Conservation (phyloP, 331 rosid species). For the Saraca asoca region DNA sequence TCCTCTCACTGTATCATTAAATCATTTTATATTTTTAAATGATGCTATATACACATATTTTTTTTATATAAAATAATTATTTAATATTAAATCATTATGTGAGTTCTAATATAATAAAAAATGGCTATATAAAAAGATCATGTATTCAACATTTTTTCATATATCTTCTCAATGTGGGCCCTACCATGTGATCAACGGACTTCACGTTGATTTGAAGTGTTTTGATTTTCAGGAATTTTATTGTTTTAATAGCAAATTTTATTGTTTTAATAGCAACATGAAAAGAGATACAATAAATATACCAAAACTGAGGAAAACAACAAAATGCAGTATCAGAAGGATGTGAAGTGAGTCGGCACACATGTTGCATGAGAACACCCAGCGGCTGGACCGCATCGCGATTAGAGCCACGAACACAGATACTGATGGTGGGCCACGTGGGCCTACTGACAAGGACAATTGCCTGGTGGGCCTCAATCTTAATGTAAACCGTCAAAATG, state of each 20-base stretch:
- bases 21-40: no score
- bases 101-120: no score
- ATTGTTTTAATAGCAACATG: no score
- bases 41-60: no score
- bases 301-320: neutral
- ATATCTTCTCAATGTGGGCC: neutral
- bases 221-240: no score
- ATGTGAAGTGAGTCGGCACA: neutral
- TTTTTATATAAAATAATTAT: no score
- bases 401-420: conserved; percentile 4
- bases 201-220: neutral
- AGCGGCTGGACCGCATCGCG: neutral
- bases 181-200: neutral
- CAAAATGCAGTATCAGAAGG: neutral
- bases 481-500: no score
- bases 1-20: neutral
- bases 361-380: neutral
- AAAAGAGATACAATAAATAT: no score
- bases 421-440: conserved; percentile 19
- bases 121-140: no score
- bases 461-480: conserved; percentile 10
- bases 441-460: conserved; percentile 6
- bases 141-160: no score
- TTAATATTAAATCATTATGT: no score
- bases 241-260: no score